phyloP scores from a whole-genome alignment of 2,329 filamentous ascomycete species.

The Aspergillus proliferans region DNA sequence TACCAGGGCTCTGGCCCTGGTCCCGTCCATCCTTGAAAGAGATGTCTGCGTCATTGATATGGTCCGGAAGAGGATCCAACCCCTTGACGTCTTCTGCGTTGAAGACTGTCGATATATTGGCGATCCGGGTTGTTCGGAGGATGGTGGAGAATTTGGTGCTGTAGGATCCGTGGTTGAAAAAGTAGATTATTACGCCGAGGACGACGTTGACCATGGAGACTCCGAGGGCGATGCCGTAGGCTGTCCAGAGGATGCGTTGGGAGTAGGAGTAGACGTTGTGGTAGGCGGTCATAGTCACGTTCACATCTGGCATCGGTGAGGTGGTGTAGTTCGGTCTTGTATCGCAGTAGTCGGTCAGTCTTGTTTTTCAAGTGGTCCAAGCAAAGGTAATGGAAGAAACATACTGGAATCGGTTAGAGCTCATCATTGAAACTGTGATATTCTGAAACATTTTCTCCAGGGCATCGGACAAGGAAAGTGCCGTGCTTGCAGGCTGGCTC shows the following conservation, averaged over 20 bases:
- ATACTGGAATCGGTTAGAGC: neutral
- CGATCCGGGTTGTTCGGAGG: neutral
- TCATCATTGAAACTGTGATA: neutral
- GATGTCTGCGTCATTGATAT: neutral
- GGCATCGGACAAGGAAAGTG: neutral
- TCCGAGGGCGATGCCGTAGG: neutral
- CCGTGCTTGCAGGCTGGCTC: neutral
- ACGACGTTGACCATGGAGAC: neutral
- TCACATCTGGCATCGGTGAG: neutral
- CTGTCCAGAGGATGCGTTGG: neutral
- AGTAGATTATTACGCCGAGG: neutral
- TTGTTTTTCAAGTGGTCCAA: too few relatives aligned
- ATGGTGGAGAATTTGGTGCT: slow-evolving; percentile 3
- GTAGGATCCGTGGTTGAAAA: slow-evolving; percentile 1
- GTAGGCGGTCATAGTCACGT: neutral
- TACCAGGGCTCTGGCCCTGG: too few relatives aligned
- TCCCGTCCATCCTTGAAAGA: neutral
- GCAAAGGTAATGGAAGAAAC: neutral
- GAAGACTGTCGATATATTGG: neutral
- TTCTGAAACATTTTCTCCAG: neutral
- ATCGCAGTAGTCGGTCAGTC: neutral
- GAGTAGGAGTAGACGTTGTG: neutral
- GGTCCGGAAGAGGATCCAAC: neutral
- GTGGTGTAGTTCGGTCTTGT: neutral
- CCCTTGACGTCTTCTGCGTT: neutral